Percentiles rank a stretch among this genome's conserved stretches.
Conservation (phyloP, 139 green algal species). For the Mesotaenium endlicherianum region DNA sequence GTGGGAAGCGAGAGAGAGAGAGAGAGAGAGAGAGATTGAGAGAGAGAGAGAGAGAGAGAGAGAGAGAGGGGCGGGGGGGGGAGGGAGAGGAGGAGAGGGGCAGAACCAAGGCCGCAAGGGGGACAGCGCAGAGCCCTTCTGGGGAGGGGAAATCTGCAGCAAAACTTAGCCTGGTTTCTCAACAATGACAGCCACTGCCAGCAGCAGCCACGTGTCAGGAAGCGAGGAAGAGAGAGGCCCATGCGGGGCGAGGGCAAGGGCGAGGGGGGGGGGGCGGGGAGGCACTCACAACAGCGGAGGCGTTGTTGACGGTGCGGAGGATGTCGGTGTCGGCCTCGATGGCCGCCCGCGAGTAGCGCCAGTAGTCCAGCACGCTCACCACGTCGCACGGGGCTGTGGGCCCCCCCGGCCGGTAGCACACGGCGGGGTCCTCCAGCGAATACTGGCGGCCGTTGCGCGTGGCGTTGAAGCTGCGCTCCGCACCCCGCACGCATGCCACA, state of each 20-base stretch:
- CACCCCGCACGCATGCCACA: too few species aligned
- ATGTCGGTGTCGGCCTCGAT: slow-evolving; percentile 14
- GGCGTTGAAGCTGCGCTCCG: neutral
- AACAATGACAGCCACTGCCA: neutral
- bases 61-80: neutral
- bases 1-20: neutral
- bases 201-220: neutral
- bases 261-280: neutral
- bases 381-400: slow-evolving; percentile 11
- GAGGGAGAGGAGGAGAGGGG: neutral
- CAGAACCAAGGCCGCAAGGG: neutral
- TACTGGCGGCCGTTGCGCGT: neutral
- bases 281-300: neutral
- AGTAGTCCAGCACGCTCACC: slow-evolving; percentile 17
- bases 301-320: slow-evolving; percentile 2
- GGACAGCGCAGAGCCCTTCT: too few species aligned
- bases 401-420: slow-evolving; percentile 21
- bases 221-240: neutral
- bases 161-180: neutral
- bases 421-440: neutral
- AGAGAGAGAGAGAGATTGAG: neutral
- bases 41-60: slow-evolving; percentile 7
- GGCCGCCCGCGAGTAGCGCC: slow-evolving; percentile 8
- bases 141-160: neutral
- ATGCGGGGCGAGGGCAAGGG: neutral